Base-by-base conservation (phyloP, 169 alveolate genomes). In the Blepharisma undulans region DNA sequence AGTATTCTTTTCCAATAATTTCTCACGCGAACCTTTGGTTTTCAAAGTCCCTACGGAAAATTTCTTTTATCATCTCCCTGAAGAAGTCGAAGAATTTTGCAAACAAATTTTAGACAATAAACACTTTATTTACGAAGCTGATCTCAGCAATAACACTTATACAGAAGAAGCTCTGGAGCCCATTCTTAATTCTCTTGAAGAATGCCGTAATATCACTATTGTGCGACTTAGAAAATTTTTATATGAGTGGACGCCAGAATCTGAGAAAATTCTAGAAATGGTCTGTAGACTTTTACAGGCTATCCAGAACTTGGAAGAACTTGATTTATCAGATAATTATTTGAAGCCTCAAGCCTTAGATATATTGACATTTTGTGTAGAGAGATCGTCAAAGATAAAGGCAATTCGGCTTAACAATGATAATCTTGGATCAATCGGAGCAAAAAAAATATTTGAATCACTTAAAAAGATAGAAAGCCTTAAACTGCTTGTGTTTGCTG, bases 401-500 rank as follows among this genome's bases (percentile, higher is more conserved):
- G 92, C 22, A 34, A 32, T 88, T 19, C 21, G 77, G 10, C 78
- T 88, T 29, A 88, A 22, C 22, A 88, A 88, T 48, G 29, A 76
- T 32, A 88, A 88, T 22, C 77, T 88, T 29, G 92, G 92, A 3
- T 74, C 92, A 18, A 76, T 32, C 30, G 92, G 92, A 16, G 92
- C 80, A 8, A 21, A 34, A 34, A 19, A 74, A 16, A 88, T 88
- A 30, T 34, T 33, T 25, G 48, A 72, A n/a, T 36, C 92, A 14
- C 76, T 88, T 19, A 36, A 34, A 19, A 21, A 34, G 59, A 76
- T 19, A 1, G 82, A 22, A 4, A 36, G 27, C n/a, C 33, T 71
- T 27, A 88, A 76, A 48, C 34, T 88, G 10, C 22, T 74, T 74
- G 92, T 88, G 29, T 76, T 88, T 34, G 33, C 25, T 19, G 85